Percentiles rank a stretch among this genome's conserved stretches.
Evolutionary conservation across 805 yeast species (phyloP).

Genomic region (Yueomyces sinensis): DNA sequence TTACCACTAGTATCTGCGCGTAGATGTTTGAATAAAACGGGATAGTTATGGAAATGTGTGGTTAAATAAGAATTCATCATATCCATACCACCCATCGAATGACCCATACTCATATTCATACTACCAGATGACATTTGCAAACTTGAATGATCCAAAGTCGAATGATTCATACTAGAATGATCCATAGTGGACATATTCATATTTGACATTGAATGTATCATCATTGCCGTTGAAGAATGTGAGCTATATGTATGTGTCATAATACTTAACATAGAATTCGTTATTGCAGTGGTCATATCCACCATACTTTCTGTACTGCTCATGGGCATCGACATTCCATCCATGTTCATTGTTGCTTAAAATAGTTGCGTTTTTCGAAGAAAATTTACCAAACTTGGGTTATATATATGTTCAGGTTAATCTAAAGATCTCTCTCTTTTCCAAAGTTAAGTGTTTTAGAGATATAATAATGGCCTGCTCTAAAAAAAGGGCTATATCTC

Average conservation of each 20-base stretch:
- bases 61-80: slow-evolving; percentile 50
- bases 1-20: slow-evolving; percentile 41
- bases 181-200: background rate
- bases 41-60: slow-evolving; percentile 35
- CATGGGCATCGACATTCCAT: slow-evolving; percentile 1
- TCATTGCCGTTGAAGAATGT: slow-evolving; percentile 3
- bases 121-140: background rate
- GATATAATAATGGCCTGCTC: too few relatives aligned
- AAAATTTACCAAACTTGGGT: too few relatives aligned
- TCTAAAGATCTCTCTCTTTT: too few relatives aligned
- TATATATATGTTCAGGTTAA: too few relatives aligned
- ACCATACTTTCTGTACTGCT: slow-evolving; percentile 1
- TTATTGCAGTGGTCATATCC: slow-evolving; percentile 4
- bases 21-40: slow-evolving; percentile 47
- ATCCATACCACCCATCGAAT: slow-evolving; percentile 16
- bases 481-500: too few relatives aligned
- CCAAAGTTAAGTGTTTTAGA: too few relatives aligned
- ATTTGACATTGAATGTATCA: background rate
- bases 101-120: slow-evolving; percentile 2
- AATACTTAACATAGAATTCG: too few relatives aligned
- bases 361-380: too few relatives aligned
- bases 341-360: too few relatives aligned
- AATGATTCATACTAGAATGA: background rate
- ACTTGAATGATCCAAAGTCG: too few relatives aligned
- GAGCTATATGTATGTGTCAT: background rate